A percentile compares a stretch with the other conserved stretches of the same genome.
These are phyloP conservation scores for Gymnopilus dilepis DNA, from an alignment of 768 basidiomycete species.

Conservation along the genomic window DNA sequence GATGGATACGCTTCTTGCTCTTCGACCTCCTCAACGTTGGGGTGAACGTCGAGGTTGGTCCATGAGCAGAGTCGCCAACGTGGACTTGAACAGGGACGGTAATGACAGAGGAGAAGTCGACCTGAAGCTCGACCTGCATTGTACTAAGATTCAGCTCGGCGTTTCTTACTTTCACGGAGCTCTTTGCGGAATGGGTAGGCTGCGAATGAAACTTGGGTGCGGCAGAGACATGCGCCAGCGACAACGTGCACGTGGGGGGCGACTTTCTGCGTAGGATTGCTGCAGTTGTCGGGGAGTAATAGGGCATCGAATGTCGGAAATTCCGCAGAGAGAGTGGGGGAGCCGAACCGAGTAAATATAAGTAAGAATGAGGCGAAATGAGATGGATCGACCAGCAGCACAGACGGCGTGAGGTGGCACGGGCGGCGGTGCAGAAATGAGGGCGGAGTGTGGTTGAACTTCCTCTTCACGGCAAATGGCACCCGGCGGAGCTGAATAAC, in stretches of 20 bases:
- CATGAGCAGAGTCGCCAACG: neutral
- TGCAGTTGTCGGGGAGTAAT: slow-evolving; percentile 3
- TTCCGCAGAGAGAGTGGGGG: neutral
- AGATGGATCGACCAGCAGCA: neutral
- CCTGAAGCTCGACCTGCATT: slow-evolving; percentile 9
- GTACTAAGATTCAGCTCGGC: slow-evolving; percentile 4
- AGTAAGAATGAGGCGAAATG: neutral
- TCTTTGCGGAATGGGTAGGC: neutral
- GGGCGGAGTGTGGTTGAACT: neutral
- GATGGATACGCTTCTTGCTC: slow-evolving; percentile 6
- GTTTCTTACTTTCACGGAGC: slow-evolving; percentile 7
- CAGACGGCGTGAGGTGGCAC: neutral
- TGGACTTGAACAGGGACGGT: slow-evolving; percentile 15
- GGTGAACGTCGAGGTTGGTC: neutral
- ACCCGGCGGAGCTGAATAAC: slow-evolving; percentile 2
- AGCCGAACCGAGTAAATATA: neutral
- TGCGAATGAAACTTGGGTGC: slow-evolving; percentile 13
- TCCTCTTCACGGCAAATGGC: neutral
- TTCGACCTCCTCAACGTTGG: slow-evolving; percentile 3
- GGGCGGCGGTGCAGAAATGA: neutral
- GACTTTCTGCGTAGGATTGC: slow-evolving; percentile 17
- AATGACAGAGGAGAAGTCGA: slow-evolving; percentile 17
- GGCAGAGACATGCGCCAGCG: slow-evolving; percentile 22
- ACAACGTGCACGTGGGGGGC: slow-evolving; percentile 20
- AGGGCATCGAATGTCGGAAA: slow-evolving; percentile 11